phyloP scores from a whole-genome alignment of 768 basidiomycete genomes.

The Podaxis sp. region DNA sequence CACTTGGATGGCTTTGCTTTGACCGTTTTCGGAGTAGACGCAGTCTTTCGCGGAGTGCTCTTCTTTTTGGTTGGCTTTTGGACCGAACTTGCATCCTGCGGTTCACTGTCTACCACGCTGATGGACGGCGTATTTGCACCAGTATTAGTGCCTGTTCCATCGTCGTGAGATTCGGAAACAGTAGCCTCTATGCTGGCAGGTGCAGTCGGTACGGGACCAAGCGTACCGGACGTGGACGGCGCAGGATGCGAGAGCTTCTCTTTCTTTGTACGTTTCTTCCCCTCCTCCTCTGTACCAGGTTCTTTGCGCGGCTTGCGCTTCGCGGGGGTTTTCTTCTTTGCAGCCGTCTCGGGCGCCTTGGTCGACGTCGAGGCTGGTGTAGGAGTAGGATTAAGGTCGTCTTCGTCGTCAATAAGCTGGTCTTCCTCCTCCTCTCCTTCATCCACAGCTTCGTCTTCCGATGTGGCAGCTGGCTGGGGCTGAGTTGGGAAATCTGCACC shows the following conservation, averaged over 20 bases:
- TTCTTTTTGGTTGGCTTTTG: constrained; percentile 45
- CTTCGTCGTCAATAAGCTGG: constrained; percentile 68
- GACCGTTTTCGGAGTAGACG: constrained; percentile 39
- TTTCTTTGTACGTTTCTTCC: constrained; percentile 48
- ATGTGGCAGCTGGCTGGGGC: constrained; percentile 22
- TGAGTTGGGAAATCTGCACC: constrained; percentile 17
- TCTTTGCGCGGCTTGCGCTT: constrained; percentile 56
- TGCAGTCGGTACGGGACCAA: constrained; percentile 38
- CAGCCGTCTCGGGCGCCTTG: constrained; percentile 33
- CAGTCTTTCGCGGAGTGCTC: constrained; percentile 20
- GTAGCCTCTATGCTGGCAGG: constrained; percentile 39
- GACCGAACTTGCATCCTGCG: constrained; percentile 18
- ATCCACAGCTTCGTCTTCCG: constrained; percentile 40
- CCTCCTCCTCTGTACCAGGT: constrained; percentile 44
- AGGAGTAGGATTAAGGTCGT: constrained; percentile 34
- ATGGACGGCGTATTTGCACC: constrained; percentile 22
- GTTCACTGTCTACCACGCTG: constrained; percentile 17
- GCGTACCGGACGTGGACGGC: constrained; percentile 25
- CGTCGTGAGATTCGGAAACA: constrained; percentile 38
- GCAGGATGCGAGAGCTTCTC: constrained; percentile 33
- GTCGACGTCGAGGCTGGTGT: constrained; percentile 23
- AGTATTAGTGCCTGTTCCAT: constrained; percentile 29
- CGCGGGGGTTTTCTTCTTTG: constrained; percentile 49
- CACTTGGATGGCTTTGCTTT: constrained; percentile 38
- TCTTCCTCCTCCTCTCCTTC: constrained; percentile 77